Percentiles rank a stretch among this genome's conserved stretches.
These are phyloP conservation scores for Monilinia vaccinii-corymbosi DNA, from an alignment of 2,329 filamentous ascomycete species.

Conservation along the genomic window DNA sequence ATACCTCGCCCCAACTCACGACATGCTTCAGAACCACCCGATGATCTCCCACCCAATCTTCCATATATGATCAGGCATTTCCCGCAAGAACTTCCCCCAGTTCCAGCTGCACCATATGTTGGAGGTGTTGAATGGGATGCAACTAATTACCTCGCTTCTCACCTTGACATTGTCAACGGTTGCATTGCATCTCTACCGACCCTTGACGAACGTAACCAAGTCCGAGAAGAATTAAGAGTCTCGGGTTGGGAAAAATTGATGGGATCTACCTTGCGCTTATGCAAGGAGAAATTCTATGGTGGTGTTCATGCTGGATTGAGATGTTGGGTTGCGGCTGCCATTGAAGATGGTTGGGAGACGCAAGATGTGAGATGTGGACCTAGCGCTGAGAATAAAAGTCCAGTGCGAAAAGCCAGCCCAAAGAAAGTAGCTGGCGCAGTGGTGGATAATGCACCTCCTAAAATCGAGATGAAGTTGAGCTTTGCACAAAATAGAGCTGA, in stretches of 20 bases:
- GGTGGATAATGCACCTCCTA: constrained; percentile 18
- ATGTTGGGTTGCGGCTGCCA: constrained; percentile 82
- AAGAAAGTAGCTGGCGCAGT: constrained; percentile 13
- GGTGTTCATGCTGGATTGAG: constrained; percentile 81
- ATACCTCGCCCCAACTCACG: constrained; percentile 50
- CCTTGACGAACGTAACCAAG: constrained; percentile 57
- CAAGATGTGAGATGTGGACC: constrained; percentile 71
- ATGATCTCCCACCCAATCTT: constrained; percentile 33
- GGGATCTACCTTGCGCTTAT: constrained; percentile 74
- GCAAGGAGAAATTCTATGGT: constrained; percentile 96
- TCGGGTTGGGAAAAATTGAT: constrained; percentile 90
- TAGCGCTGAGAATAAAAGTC: constrained; percentile 33
- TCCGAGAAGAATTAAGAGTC: constrained; percentile 69
- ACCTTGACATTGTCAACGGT: constrained; percentile 88
- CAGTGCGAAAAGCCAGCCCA: constrained; percentile 31
- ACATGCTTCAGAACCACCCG: constrained; percentile 24
- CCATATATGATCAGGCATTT: constrained; percentile 65
- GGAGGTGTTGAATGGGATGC: constrained; percentile 98
- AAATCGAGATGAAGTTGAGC: constrained; percentile 28
- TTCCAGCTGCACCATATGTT: constrained; percentile 90
- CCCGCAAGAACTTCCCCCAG: constrained; percentile 76
- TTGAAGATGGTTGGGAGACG: constrained; percentile 82
- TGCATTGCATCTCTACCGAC: constrained; percentile 75
- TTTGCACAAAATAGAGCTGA: constrained; percentile 16
- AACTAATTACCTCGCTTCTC: constrained; percentile 88